phyloP scores from a whole-genome alignment of 1,284 basidiomycete genomes.

The Meira miltonrushii region DNA sequence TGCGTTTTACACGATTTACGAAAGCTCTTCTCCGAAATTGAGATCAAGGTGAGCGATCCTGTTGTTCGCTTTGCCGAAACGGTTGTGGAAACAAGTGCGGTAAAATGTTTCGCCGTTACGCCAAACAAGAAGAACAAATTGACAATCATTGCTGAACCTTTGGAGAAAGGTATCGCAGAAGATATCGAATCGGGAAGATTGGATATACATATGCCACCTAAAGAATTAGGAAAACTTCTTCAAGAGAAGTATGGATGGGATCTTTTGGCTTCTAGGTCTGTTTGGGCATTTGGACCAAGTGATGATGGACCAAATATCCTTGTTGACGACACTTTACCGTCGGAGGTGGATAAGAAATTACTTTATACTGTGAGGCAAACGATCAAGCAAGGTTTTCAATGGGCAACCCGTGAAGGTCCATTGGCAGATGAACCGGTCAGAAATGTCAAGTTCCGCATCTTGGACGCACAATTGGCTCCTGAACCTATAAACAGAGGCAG shows the following conservation, averaged over 20 bases:
- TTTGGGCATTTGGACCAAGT: slow-evolving; percentile 99
- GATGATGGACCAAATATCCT: slow-evolving; percentile 81
- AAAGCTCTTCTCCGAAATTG: slow-evolving; percentile 88
- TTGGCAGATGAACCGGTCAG: slow-evolving; percentile 98
- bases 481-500: slow-evolving; percentile 97
- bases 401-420: slow-evolving; percentile 95
- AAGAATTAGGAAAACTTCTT: slow-evolving; percentile 39
- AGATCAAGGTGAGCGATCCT: slow-evolving; percentile 99
- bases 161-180: slow-evolving; percentile 50
- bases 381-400: slow-evolving; percentile 98
- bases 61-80: slow-evolving; percentile 98
- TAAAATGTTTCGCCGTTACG: slow-evolving; percentile 98
- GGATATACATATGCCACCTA: slow-evolving; percentile 38
- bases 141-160: slow-evolving; percentile 48
- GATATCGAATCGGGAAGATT: slow-evolving; percentile 44
- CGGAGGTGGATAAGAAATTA: slow-evolving; percentile 90
- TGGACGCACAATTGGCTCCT: slow-evolving; percentile 82
- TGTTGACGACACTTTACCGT: slow-evolving; percentile 91
- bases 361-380: slow-evolving; percentile 84
- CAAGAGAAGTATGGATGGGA: slow-evolving; percentile 89
- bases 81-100: slow-evolving; percentile 90
- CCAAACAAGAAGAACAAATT: slow-evolving; percentile 78
- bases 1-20: slow-evolving; percentile 94
- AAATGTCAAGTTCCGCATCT: slow-evolving; percentile 92
- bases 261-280: slow-evolving; percentile 87